A percentile compares a stretch with the other conserved stretches of the same genome.
Conservation (phyloP, 73 alveolate species). For the Breviolum minutum region DNA sequence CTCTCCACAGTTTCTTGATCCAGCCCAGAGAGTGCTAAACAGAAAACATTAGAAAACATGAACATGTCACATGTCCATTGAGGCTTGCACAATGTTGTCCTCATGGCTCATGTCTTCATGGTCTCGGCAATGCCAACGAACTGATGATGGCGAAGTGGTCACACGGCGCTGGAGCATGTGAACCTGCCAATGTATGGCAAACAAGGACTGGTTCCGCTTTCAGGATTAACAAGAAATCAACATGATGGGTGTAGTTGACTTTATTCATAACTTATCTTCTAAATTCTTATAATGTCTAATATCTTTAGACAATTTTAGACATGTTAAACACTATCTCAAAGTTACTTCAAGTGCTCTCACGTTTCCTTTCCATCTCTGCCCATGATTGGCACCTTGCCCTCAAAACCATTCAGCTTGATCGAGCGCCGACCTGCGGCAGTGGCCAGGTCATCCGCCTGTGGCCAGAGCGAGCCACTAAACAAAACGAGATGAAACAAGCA, state of each 20-base stretch:
- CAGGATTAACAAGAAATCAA: too few relatives aligned
- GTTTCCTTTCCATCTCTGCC: background rate
- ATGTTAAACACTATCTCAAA: background rate
- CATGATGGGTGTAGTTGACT: too few relatives aligned
- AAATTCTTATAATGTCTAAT: too few relatives aligned
- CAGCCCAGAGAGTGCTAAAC: background rate
- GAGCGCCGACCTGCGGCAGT: constrained; percentile 77
- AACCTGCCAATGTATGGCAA: background rate
- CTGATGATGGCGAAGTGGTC: constrained; percentile 43
- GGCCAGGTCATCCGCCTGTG: constrained; percentile 71
- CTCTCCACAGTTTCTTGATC: too few relatives aligned
- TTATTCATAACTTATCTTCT: too few relatives aligned
- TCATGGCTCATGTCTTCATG: constrained; percentile 33
- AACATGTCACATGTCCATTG: too few relatives aligned
- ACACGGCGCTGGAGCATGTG: constrained; percentile 79
- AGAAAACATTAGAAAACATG: too few relatives aligned
- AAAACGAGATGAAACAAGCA: background rate
- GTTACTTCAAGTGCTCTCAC: background rate
- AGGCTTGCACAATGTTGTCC: constrained; percentile 42
- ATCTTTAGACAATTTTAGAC: too few relatives aligned
- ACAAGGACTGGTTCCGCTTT: too few relatives aligned
- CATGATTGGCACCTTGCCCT: constrained; percentile 42
- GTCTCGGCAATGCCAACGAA: constrained; percentile 76
- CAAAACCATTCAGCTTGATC: constrained; percentile 71
- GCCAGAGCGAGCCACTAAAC: background rate